Percentiles rank a stretch among this genome's conserved stretches.
Conservation (phyloP, 2,329 filamentous ascomycete species). For the Sphaerulina musiva region DNA sequence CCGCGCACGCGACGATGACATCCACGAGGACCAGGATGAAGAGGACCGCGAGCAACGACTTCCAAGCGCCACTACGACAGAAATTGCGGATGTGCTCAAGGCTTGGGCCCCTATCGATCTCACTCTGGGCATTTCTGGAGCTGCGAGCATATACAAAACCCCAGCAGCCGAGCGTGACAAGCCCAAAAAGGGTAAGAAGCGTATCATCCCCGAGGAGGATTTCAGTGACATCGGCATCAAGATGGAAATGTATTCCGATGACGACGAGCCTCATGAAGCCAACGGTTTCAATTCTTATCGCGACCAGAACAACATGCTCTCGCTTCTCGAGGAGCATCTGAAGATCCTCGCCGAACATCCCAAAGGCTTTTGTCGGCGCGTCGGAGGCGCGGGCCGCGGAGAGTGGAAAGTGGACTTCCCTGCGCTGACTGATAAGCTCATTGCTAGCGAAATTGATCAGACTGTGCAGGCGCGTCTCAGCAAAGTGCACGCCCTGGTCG, state of each 20-base stretch:
- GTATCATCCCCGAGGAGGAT: constrained; percentile 18
- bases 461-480: constrained; percentile 74
- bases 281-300: constrained; percentile 27
- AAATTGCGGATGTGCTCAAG: constrained; percentile 39
- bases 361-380: constrained; percentile 61
- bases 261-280: constrained; percentile 22
- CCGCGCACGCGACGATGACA: constrained; percentile 58
- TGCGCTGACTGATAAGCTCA: constrained; percentile 62
- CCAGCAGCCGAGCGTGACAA: constrained; percentile 27
- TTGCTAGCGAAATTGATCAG: constrained; percentile 72
- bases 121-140: constrained; percentile 24
- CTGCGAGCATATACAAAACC: constrained; percentile 17
- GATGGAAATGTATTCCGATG: constrained; percentile 23
- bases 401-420: constrained; percentile 82
- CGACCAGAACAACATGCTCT: constrained; percentile 42
- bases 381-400: constrained; percentile 55
- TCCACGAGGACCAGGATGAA: constrained; percentile 38
- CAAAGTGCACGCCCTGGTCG: constrained; percentile 68
- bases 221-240: constrained; percentile 29
- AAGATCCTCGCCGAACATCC: constrained; percentile 63
- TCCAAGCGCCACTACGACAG: constrained; percentile 36
- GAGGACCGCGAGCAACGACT: constrained; percentile 31
- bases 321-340: constrained; percentile 66
- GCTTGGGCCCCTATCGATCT: constrained; percentile 35
- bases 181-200: constrained; percentile 21